Evolutionary conservation across 2,329 filamentous ascomycete genomes (phyloP), one percentile per base, ranked within the genome.

Genomic region (Ophiostoma triangulosporum): DNA sequence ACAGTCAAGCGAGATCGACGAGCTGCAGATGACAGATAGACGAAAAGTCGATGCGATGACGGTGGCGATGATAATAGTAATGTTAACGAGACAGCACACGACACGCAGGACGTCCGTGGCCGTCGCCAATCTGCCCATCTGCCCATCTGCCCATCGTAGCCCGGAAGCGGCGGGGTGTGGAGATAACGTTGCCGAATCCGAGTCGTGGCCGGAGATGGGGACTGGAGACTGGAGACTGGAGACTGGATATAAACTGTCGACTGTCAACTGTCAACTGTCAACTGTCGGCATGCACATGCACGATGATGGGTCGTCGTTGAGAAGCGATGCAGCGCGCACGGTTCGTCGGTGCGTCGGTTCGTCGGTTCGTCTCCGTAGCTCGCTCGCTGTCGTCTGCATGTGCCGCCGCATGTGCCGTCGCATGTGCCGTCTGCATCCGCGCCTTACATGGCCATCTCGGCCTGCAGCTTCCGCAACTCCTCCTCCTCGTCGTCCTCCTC

Each of bases 401-500:
- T n/a, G 32, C 14, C 5, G 40, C 24, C 24, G 27, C 24, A 8
- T 22, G 24, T 46, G 24, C 26, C 15, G 43, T 20, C 8, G 33
- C 24, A n/a, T 48, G 27, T 26, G 5, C 6, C 15, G 33, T 40
- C 36, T 22, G 17, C 17, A 4, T n/a, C 6, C 20, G 36, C 12
- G 17, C 32, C 36, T 75, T 64, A 95, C 84, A 96, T 95, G 60
- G 90, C 90, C 91, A 97, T 97, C 70, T 96, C 91, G 33, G 88
- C 90, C 67, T 95, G 89, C 61, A 98, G 70, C 71, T 93, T 96
- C 69, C 85, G 81, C 64, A 97, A 74, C 72, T 97, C 91, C 63
- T 84, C 91, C 69, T 97, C 91, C 66, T 97, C 93, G 76, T 97
- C 91, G 68, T 96, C 90, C 68, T 95, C 82, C 60, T 69, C 70